Conservation (phyloP, 345 rosid genomes). For the Eutrema heterophyllum region DNA sequence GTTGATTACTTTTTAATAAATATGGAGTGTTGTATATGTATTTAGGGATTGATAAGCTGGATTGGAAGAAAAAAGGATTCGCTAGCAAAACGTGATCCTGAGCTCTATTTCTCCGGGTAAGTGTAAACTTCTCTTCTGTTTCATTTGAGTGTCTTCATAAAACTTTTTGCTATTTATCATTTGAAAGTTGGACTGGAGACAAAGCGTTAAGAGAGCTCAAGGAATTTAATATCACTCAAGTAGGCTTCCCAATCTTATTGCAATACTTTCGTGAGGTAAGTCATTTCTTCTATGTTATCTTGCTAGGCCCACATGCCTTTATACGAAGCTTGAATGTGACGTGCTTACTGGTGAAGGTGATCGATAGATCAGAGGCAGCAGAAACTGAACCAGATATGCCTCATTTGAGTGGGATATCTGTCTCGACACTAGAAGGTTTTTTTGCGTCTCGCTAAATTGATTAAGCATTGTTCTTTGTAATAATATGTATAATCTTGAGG, state of each 20-base stretch:
- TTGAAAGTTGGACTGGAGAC: constrained; percentile 85
- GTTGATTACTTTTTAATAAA: neutral
- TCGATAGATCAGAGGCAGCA: constrained; percentile 55
- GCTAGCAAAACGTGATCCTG: constrained; percentile 70
- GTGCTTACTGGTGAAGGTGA: constrained; percentile 52
- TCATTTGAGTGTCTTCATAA: neutral
- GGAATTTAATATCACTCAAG: constrained; percentile 78
- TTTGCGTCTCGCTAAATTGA: constrained; percentile 7
- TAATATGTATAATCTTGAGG: neutral
- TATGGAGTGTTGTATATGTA: constrained; percentile 13
- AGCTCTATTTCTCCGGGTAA: constrained; percentile 70
- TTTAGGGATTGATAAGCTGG: constrained; percentile 73
- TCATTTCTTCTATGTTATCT: constrained; percentile 5
- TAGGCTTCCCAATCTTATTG: constrained; percentile 78
- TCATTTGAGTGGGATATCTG: constrained; percentile 82
- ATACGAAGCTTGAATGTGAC: constrained; percentile 3
- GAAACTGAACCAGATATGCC: constrained; percentile 63
- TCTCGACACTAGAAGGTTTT: constrained; percentile 76
- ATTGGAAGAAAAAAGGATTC: constrained; percentile 53
- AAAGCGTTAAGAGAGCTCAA: constrained; percentile 78
- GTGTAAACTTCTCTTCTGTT: constrained; percentile 18
- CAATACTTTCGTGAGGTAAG: constrained; percentile 79
- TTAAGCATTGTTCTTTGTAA: constrained; percentile 11
- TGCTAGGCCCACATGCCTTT: neutral
- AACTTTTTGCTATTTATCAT: neutral